These are phyloP conservation scores for Lophiostoma macrostomum DNA, from an alignment of 495 filamentous ascomycete species.

Conservation along the genomic window DNA sequence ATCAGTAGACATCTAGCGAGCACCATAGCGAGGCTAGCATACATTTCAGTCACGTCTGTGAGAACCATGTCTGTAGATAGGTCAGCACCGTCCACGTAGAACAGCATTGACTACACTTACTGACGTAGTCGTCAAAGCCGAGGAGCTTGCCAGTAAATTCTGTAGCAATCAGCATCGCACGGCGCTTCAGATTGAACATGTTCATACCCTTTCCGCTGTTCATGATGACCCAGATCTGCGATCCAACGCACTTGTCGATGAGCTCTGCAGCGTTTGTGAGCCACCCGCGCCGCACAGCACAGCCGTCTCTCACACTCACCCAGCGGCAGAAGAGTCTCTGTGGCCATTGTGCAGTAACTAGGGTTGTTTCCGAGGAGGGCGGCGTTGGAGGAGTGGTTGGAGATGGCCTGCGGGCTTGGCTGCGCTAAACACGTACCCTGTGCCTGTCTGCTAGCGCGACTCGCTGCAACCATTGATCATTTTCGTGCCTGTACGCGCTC, in stretches of 20 bases:
- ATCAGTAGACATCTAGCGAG: slow-evolving; percentile 1
- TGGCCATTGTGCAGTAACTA: background rate
- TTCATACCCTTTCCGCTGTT: slow-evolving; percentile 85
- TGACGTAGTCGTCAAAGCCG: slow-evolving; percentile 99
- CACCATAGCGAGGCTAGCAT: slow-evolving; percentile 38
- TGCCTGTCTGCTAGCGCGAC: too few relatives aligned
- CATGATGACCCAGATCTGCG: slow-evolving; percentile 98
- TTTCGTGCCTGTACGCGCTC: background rate
- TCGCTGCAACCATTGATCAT: slow-evolving; percentile 19
- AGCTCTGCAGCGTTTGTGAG: slow-evolving; percentile 59
- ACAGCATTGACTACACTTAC: slow-evolving; percentile 58
- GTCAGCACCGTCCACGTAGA: background rate
- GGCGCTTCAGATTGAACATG: background rate
- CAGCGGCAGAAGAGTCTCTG: slow-evolving; percentile 39
- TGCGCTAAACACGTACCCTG: too few relatives aligned
- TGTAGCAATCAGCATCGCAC: slow-evolving; percentile 38
- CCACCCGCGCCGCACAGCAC: background rate
- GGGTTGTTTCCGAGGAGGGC: background rate
- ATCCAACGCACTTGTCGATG: slow-evolving; percentile 98
- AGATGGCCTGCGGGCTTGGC: slow-evolving; percentile 3
- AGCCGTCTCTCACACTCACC: too few relatives aligned
- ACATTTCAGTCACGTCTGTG: slow-evolving; percentile 97
- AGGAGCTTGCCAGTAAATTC: slow-evolving; percentile 92
- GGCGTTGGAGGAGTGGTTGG: background rate
- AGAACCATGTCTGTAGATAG: slow-evolving; percentile 84